phyloP scores from a whole-genome alignment of 2,329 filamentous ascomycete species.

The Epichloe elymi region DNA sequence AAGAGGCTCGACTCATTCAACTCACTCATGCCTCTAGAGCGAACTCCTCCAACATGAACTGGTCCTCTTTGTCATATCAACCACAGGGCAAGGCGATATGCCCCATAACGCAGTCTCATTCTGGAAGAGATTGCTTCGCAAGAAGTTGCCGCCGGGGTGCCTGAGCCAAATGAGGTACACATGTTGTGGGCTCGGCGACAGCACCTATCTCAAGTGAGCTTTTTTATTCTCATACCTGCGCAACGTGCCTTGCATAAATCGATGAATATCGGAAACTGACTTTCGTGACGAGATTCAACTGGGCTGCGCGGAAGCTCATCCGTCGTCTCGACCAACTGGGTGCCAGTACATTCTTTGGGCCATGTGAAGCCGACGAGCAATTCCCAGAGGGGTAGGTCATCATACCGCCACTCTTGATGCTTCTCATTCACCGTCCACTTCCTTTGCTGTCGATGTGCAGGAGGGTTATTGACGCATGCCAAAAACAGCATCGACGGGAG shows the following conservation, averaged over 20 bases:
- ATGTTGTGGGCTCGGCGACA: conserved; percentile 86
- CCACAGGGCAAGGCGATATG: conserved; percentile 88
- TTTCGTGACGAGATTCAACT: conserved; percentile 60
- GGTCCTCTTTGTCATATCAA: conserved; percentile 74
- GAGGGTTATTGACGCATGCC: neutral
- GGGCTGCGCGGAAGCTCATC: conserved; percentile 77
- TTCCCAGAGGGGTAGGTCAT: conserved; percentile 67
- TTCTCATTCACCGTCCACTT: too few species aligned
- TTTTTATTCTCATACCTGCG: neutral
- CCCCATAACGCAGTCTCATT: conserved; percentile 70
- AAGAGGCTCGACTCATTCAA: neutral
- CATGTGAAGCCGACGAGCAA: conserved; percentile 85
- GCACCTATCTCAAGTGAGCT: conserved; percentile 75
- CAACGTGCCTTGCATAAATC: neutral
- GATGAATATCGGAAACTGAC: neutral
- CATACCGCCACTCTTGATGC: conserved; percentile 11
- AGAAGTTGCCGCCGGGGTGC: conserved; percentile 59
- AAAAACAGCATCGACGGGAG: conserved; percentile 59
- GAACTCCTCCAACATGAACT: conserved; percentile 38
- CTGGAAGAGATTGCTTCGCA: conserved; percentile 75
- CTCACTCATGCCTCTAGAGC: conserved; percentile 24
- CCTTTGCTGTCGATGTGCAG: neutral
- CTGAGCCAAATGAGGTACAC: conserved; percentile 60
- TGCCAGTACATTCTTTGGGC: conserved; percentile 59
- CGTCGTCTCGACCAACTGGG: conserved; percentile 76